Evolutionary conservation across 495 filamentous ascomycete genomes (phyloP).

Genomic region (Aspergillus olivimuriae): DNA sequence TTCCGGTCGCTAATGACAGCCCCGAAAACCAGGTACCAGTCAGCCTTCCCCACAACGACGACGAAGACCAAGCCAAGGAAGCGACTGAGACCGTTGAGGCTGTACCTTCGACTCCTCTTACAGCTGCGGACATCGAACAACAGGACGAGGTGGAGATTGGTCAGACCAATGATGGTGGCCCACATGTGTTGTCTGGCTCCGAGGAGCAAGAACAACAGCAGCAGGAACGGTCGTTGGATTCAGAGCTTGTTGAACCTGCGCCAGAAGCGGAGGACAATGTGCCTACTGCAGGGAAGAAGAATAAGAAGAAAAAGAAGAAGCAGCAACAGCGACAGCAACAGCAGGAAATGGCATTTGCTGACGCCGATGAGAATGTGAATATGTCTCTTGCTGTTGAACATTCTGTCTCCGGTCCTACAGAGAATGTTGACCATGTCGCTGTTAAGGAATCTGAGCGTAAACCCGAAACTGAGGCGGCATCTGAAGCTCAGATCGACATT

Average conservation of each 20-base stretch:
- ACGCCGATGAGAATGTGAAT: no score
- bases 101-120: background rate
- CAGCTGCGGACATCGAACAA: slow-evolving; percentile 8
- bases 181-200: slow-evolving; percentile 19
- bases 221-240: no score
- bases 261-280: slow-evolving; percentile 9
- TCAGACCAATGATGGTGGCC: slow-evolving; percentile 17
- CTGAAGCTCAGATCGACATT: background rate
- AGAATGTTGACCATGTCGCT: background rate
- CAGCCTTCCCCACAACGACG: background rate
- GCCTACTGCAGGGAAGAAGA: slow-evolving; percentile 23
- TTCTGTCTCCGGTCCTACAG: background rate
- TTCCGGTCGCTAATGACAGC: slow-evolving; percentile 4
- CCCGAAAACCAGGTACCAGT: background rate
- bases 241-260: slow-evolving; percentile 10
- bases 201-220: slow-evolving; percentile 5
- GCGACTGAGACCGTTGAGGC: background rate
- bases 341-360: no score
- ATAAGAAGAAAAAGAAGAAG: slow-evolving; percentile 29
- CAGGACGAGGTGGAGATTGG: slow-evolving; percentile 14
- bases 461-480: background rate
- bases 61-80: background rate
- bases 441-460: background rate
- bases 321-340: slow-evolving; percentile 26
- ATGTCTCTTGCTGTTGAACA: no score